Percentiles rank a stretch among this genome's conserved stretches.
Conservation (phyloP, 2,329 filamentous ascomycete species). For the Monilinia fructigena region DNA sequence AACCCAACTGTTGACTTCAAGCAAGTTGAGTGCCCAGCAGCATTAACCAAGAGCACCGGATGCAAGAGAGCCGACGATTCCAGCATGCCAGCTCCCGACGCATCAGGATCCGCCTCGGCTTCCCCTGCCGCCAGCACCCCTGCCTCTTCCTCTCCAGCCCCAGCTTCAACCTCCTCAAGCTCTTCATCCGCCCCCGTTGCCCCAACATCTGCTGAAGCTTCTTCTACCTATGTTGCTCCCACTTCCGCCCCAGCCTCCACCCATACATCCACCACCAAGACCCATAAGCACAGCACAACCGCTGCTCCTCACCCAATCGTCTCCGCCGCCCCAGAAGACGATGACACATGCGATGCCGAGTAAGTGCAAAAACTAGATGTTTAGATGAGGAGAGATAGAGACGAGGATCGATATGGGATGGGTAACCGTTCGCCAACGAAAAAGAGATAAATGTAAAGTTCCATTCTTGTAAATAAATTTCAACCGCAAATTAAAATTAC, state of each 20-base stretch:
- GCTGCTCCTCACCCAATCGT: neutral
- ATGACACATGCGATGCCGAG: conserved; percentile 11
- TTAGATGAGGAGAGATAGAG: neutral
- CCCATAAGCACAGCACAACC: neutral
- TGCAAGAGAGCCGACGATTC: conserved; percentile 40
- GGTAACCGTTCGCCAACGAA: neutral
- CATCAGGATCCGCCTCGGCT: neutral
- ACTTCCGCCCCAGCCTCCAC: neutral
- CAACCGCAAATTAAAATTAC: neutral
- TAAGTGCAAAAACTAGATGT: neutral
- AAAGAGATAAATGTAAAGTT: neutral
- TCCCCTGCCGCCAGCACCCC: neutral
- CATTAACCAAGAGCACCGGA: conserved; percentile 46
- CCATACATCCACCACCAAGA: neutral
- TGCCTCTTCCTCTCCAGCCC: neutral
- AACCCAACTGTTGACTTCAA: conserved; percentile 49
- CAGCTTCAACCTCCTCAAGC: neutral
- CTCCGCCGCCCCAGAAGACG: neutral
- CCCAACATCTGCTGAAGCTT: neutral
- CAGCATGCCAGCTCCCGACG: conserved; percentile 18
- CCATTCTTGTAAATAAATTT: conserved; percentile 11
- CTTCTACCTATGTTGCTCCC: neutral
- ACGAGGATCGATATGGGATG: neutral
- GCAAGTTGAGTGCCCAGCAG: conserved; percentile 49
- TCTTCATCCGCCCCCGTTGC: neutral